Evolutionary conservation across 306 rosid genomes (phyloP).

Genomic region (Styphnolobium japonicum): DNA sequence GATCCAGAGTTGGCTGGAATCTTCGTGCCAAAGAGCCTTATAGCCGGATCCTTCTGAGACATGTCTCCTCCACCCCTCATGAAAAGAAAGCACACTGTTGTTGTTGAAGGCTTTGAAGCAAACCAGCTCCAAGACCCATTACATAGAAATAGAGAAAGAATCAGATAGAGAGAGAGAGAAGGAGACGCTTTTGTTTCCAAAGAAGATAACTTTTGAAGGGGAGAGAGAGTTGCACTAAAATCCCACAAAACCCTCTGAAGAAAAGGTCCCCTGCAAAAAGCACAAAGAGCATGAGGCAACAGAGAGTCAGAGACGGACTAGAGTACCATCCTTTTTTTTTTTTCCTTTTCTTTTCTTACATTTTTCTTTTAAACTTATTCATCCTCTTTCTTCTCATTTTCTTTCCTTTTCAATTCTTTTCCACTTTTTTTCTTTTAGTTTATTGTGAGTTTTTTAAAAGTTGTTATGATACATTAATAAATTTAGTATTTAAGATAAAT

Average conservation of each 20-base stretch:
- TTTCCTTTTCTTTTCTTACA: neutral
- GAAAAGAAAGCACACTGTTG: neutral
- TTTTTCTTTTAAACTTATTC: slow-evolving; percentile 14
- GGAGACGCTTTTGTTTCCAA: neutral
- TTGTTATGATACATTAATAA: too few relatives aligned
- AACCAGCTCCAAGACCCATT: slow-evolving; percentile 25
- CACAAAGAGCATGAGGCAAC: slow-evolving; percentile 73
- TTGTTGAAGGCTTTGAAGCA: slow-evolving; percentile 14
- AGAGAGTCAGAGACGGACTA: slow-evolving; percentile 42
- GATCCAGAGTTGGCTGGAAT: slow-evolving; percentile 45
- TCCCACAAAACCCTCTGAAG: slow-evolving; percentile 20
- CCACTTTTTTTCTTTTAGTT: slow-evolving; percentile 25
- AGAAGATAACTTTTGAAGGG: slow-evolving; percentile 34
- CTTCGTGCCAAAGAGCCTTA: slow-evolving; percentile 65
- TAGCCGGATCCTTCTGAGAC: slow-evolving; percentile 47
- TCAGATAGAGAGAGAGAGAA: neutral
- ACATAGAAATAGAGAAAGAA: slow-evolving; percentile 19
- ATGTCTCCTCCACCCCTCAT: slow-evolving; percentile 5
- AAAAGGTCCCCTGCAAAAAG: slow-evolving; percentile 50
- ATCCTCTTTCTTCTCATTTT: neutral
- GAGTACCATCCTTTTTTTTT: slow-evolving; percentile 22
- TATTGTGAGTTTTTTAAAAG: slow-evolving; percentile 17
- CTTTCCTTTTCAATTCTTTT: neutral
- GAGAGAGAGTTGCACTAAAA: slow-evolving; percentile 25
- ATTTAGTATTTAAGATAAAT: too few relatives aligned